phyloP scores from a whole-genome alignment of 176 grass and related monocot species.

The Phragmites australis region DNA sequence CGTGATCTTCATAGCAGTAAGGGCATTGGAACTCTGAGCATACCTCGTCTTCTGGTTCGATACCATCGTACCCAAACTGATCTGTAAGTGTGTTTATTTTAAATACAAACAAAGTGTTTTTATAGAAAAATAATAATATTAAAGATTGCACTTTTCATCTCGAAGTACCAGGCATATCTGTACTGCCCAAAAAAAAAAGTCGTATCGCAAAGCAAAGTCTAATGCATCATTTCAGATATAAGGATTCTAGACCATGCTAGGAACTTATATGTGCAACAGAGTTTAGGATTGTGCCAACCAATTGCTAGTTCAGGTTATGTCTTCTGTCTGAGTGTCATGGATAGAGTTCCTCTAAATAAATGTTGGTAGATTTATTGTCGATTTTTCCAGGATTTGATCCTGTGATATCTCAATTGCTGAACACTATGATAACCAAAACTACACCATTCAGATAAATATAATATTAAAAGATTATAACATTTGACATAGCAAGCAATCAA shows the following conservation, averaged over 20 bases:
- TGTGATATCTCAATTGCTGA: not conserved
- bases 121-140: not conserved
- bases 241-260: not conserved
- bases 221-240: not conserved
- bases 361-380: not conserved
- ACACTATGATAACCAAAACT: not conserved
- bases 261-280: not conserved
- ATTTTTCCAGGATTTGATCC: not conserved
- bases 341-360: not conserved
- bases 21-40: constrained; percentile 65
- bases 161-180: not conserved
- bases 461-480: not conserved
- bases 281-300: not conserved
- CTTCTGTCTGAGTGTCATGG: not conserved
- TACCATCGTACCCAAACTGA: constrained; percentile 59
- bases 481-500: not conserved
- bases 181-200: not conserved
- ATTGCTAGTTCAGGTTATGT: not conserved
- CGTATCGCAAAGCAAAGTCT: not conserved
- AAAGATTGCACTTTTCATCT: not conserved
- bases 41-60: constrained; percentile 68
- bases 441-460: not conserved
- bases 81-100: constrained; percentile 28
- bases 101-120: constrained; percentile 7
- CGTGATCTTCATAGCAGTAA: constrained; percentile 83